Percentiles rank a stretch among this genome's conserved stretches.
Evolutionary conservation across 73 alveolate species (phyloP).

Genomic region (Paramecium biaurelia): DNA sequence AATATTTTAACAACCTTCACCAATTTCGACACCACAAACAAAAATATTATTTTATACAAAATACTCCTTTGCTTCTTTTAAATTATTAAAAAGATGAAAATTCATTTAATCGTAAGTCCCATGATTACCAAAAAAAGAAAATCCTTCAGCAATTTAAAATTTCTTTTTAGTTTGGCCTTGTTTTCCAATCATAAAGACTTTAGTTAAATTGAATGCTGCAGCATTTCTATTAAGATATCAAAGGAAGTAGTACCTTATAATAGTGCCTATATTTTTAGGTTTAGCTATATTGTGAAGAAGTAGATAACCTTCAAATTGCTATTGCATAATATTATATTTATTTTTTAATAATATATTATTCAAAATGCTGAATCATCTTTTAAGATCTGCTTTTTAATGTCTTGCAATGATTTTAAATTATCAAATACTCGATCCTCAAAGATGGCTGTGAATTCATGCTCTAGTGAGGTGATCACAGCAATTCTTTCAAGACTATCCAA

Average conservation of each 20-base stretch:
- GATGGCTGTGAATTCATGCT: conserved; percentile 79
- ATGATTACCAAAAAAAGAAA: conserved; percentile 56
- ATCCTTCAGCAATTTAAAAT: conserved; percentile 48
- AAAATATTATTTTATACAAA: conserved; percentile 67
- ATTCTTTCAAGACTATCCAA: conserved; percentile 76
- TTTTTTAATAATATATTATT: conserved; percentile 26
- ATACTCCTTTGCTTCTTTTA: conserved; percentile 58
- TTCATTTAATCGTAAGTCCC: background rate
- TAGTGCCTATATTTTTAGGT: conserved; percentile 18
- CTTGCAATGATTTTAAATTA: conserved; percentile 67
- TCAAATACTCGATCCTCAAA: conserved; percentile 86
- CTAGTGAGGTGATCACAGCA: conserved; percentile 80
- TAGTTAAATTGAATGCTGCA: background rate
- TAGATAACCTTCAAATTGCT: background rate
- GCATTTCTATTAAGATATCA: background rate
- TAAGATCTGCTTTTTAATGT: conserved; percentile 63
- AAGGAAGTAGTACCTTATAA: background rate
- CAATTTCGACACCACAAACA: conserved; percentile 80
- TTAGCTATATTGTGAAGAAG: background rate
- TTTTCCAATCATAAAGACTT: conserved; percentile 57
- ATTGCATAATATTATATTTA: conserved; percentile 9
- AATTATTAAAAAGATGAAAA: background rate
- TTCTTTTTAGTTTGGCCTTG: conserved; percentile 5
- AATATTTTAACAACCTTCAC: conserved; percentile 67
- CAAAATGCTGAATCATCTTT: conserved; percentile 63